Evolutionary conservation across 2,329 filamentous ascomycete genomes (phyloP).

Genomic region (Botrytis pseudocinerea): DNA sequence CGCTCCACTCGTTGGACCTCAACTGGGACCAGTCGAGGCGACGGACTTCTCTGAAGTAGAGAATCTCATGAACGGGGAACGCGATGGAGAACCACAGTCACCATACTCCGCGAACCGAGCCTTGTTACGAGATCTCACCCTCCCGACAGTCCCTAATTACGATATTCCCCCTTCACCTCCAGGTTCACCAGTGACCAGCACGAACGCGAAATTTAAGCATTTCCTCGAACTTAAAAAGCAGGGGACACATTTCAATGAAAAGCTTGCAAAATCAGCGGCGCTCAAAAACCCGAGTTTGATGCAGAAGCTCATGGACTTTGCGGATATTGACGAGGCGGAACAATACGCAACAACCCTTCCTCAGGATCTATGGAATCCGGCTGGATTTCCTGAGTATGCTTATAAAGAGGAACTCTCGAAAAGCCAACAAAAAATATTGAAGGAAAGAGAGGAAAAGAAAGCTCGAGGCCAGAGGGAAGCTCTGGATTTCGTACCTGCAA

Average conservation of each 20-base stretch:
- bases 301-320: constrained; percentile 72
- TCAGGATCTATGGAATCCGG: constrained; percentile 58
- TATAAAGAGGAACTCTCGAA: constrained; percentile 52
- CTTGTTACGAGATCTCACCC: constrained; percentile 68
- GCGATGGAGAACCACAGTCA: constrained; percentile 47
- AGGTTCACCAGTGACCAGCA: constrained; percentile 53
- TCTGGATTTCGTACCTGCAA: constrained; percentile 41
- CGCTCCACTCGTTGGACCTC: constrained; percentile 36
- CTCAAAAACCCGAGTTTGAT: constrained; percentile 71
- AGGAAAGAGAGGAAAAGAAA: constrained; percentile 39
- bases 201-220: constrained; percentile 68
- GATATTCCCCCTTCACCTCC: constrained; percentile 74
- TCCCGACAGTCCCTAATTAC: constrained; percentile 71
- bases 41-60: constrained; percentile 10
- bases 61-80: constrained; percentile 30
- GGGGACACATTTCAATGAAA: constrained; percentile 76
- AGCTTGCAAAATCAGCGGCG: constrained; percentile 65
- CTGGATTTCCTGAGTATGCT: constrained; percentile 55
- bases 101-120: constrained; percentile 68
- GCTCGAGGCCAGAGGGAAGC: constrained; percentile 36
- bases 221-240: constrained; percentile 78
- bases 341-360: constrained; percentile 67
- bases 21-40: constrained; percentile 36
- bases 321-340: constrained; percentile 54
- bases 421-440: constrained; percentile 45